These are phyloP conservation scores for Scheffersomyces parashehatae DNA, from an alignment of 1,139 yeast species.

Conservation along the genomic window DNA sequence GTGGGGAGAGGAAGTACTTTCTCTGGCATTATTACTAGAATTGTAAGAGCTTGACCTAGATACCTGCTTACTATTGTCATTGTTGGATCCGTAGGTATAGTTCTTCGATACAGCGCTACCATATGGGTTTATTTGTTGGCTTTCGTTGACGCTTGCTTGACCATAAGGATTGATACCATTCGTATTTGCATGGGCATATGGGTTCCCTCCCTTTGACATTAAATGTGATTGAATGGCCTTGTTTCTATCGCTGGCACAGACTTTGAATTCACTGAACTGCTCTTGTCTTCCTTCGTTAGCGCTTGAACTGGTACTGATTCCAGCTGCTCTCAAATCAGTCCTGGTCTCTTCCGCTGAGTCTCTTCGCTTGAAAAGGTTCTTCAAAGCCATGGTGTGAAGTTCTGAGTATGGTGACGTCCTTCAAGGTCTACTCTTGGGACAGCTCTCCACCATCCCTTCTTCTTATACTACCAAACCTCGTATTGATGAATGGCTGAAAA, in stretches of 20 bases:
- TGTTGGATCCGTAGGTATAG: constrained; percentile 2
- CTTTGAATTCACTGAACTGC: constrained; percentile 66
- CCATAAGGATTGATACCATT: constrained; percentile 3
- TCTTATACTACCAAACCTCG: too few relatives aligned
- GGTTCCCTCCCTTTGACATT: constrained; percentile 17
- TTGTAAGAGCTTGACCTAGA: too few relatives aligned
- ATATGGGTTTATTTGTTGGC: not conserved
- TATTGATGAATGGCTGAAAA: too few relatives aligned
- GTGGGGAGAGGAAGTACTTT: too few relatives aligned
- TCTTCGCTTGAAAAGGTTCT: constrained; percentile 58
- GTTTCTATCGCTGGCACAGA: constrained; percentile 35
- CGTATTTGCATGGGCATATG: not conserved
- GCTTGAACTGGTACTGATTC: constrained; percentile 48
- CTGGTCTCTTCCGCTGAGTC: constrained; percentile 62
- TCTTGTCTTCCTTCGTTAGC: constrained; percentile 37
- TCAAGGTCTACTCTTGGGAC: too few relatives aligned
- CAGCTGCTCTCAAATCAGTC: constrained; percentile 51
- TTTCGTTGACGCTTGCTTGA: not conserved
- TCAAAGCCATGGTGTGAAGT: constrained; percentile 36
- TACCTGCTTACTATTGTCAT: too few relatives aligned
- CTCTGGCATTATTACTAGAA: too few relatives aligned
- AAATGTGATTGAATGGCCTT: constrained; percentile 20
- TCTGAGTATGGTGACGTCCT: too few relatives aligned
- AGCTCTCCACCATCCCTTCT: too few relatives aligned
- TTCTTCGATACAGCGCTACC: not conserved